Percentiles rank a stretch among this genome's conserved stretches.
phyloP scores from a whole-genome alignment of 805 yeast species.

The Yamadazyma kitorensis region DNA sequence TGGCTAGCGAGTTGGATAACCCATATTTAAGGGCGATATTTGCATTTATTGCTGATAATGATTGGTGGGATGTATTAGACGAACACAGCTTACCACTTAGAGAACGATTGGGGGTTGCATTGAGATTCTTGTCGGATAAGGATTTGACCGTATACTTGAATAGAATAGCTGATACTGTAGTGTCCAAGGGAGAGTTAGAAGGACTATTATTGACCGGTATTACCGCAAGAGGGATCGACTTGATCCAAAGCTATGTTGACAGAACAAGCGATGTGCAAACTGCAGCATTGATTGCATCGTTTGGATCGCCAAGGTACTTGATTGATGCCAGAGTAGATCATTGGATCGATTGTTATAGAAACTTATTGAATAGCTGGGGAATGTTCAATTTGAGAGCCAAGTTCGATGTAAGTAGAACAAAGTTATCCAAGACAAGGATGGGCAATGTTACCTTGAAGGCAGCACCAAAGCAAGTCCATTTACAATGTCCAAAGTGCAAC shows the following conservation, averaged over 20 bases:
- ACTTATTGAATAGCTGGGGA: conserved; percentile 74
- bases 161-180: conserved; percentile 67
- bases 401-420: conserved; percentile 77
- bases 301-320: conserved; percentile 83
- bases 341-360: conserved; percentile 75
- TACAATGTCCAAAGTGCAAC: conserved; percentile 83
- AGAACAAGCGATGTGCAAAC: conserved; percentile 90
- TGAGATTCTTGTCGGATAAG: conserved; percentile 76
- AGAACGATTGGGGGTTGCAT: conserved; percentile 87
- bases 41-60: conserved; percentile 89
- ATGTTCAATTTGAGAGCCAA: conserved; percentile 75
- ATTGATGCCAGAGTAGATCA: conserved; percentile 65
- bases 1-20: conserved; percentile 84
- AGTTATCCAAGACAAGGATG: conserved; percentile 50
- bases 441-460: conserved; percentile 49
- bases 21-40: conserved; percentile 90
- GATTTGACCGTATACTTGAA: conserved; percentile 73
- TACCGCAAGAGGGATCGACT: conserved; percentile 76
- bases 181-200: conserved; percentile 79
- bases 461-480: conserved; percentile 68
- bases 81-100: conserved; percentile 84
- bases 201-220: conserved; percentile 91
- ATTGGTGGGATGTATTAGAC: conserved; percentile 94
- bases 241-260: conserved; percentile 83
- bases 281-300: conserved; percentile 76